Percentiles rank a stretch among this genome's conserved stretches.
Conservation (phyloP, 495 filamentous ascomycete genomes). For the Penicillium waksmanii region DNA sequence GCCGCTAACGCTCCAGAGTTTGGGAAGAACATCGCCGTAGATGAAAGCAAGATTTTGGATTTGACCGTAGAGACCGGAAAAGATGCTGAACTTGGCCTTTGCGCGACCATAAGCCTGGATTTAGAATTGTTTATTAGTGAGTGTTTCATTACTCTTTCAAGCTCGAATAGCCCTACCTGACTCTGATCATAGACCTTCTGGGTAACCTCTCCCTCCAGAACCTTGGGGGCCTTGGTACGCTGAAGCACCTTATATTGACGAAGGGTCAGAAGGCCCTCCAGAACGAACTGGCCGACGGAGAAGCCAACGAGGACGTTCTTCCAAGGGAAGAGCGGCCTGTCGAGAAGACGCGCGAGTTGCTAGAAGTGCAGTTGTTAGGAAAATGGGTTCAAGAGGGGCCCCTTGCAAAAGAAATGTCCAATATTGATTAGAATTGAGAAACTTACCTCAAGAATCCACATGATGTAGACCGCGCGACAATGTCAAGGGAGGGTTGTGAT, state of each 20-base stretch:
- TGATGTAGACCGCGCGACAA: conserved; percentile 33
- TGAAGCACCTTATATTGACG: conserved; percentile 87
- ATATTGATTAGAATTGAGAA: neutral
- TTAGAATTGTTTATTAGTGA: conserved; percentile 4
- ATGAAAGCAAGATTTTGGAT: conserved; percentile 85
- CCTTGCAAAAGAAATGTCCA: neutral
- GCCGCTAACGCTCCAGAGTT: conserved; percentile 84
- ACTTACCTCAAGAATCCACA: conserved; percentile 52
- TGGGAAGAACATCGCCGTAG: conserved; percentile 86
- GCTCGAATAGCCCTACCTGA: conserved; percentile 57
- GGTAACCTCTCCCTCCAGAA: conserved; percentile 81
- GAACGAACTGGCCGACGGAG: conserved; percentile 81
- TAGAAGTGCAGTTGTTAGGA: conserved; percentile 40
- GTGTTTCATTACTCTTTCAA: conserved; percentile 6
- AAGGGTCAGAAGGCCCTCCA: conserved; percentile 81
- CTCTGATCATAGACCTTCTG: conserved; percentile 93
- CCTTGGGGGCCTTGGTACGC: conserved; percentile 77
- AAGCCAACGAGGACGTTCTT: conserved; percentile 95
- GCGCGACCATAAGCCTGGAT: conserved; percentile 85
- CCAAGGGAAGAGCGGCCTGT: conserved; percentile 94
- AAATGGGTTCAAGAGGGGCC: conserved; percentile 7
- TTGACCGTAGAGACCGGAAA: conserved; percentile 81
- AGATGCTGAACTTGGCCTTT: conserved; percentile 85
- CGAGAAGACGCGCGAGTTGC: conserved; percentile 85
- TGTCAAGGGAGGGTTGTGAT: conserved; percentile 15